phyloP scores from a whole-genome alignment of 352 stramenopile species.

The Pythium sp. region DNA sequence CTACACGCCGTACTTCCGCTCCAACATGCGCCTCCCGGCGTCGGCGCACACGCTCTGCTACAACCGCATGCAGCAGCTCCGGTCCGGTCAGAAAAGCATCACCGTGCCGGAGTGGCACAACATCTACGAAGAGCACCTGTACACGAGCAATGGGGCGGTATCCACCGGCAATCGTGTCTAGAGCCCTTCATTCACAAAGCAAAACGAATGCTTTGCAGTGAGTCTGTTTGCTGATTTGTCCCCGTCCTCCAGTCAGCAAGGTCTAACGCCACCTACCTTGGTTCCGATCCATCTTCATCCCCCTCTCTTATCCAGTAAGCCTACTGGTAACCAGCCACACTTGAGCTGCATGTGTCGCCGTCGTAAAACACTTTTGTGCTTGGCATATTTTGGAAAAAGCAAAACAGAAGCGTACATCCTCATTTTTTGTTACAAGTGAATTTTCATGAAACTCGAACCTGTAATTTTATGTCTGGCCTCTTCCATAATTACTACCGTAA shows the following conservation, averaged over 20 bases:
- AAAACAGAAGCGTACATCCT: too few species aligned
- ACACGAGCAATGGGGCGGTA: not conserved
- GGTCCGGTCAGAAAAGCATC: conserved; percentile 20
- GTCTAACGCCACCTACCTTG: too few species aligned
- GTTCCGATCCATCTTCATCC: too few species aligned
- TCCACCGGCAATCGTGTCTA: not conserved
- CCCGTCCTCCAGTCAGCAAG: not conserved
- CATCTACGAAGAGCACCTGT: conserved; percentile 22
- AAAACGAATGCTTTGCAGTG: not conserved
- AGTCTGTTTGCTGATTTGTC: not conserved
- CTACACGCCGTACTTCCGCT: conserved; percentile 31
- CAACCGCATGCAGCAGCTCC: conserved; percentile 28
- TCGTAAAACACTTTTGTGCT: too few species aligned
- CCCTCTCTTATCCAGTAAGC: too few species aligned
- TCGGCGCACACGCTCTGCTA: conserved; percentile 35
- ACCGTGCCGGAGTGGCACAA: conserved; percentile 20
- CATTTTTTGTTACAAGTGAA: too few species aligned
- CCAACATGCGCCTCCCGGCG: conserved; percentile 28
- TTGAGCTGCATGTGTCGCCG: too few species aligned
- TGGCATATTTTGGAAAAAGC: too few species aligned
- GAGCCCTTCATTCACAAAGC: not conserved
- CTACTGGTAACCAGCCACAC: too few species aligned
- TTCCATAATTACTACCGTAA: too few species aligned
- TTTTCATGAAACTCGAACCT: too few species aligned
- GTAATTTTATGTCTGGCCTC: too few species aligned